phyloP scores from a whole-genome alignment of 805 yeast genomes.

The Groenewaldozyma salmanticensis region DNA sequence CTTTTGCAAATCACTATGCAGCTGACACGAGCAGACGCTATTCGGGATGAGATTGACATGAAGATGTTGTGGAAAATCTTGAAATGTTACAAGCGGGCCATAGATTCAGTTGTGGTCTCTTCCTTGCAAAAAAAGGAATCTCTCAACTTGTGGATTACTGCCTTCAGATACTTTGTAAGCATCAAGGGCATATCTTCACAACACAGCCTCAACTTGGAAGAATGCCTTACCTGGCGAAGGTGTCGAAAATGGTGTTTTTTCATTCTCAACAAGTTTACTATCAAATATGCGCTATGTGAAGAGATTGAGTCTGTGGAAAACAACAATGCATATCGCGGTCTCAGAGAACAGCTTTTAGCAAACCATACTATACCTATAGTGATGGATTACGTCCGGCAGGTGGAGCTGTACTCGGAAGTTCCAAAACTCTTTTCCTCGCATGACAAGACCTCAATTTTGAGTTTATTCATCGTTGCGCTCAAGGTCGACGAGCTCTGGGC shows the following conservation, averaged over 20 bases:
- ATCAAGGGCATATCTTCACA: conserved; percentile 38
- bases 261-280: conserved; percentile 21
- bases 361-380: conserved; percentile 5
- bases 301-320: neutral
- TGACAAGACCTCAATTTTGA: conserved; percentile 3
- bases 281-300: conserved; percentile 5
- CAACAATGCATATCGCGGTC: too few relatives aligned
- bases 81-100: conserved; percentile 66
- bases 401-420: neutral
- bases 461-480: conserved; percentile 7
- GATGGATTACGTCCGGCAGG: conserved; percentile 4
- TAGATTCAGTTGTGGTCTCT: conserved; percentile 52
- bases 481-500: conserved; percentile 9
- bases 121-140: conserved; percentile 45
- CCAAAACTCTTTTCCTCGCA: neutral
- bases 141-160: conserved; percentile 58
- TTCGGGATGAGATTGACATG: conserved; percentile 36
- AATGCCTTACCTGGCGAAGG: conserved; percentile 56
- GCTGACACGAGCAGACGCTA: conserved; percentile 35
- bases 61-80: conserved; percentile 67
- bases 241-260: conserved; percentile 84
- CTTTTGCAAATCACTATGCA: conserved; percentile 47
- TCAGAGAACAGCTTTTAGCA: conserved; percentile 2
- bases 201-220: neutral
- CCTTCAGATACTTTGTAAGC: conserved; percentile 62